Conservation (phyloP, 2,329 filamentous ascomycete genomes). For the Verticillium klebahnii region DNA sequence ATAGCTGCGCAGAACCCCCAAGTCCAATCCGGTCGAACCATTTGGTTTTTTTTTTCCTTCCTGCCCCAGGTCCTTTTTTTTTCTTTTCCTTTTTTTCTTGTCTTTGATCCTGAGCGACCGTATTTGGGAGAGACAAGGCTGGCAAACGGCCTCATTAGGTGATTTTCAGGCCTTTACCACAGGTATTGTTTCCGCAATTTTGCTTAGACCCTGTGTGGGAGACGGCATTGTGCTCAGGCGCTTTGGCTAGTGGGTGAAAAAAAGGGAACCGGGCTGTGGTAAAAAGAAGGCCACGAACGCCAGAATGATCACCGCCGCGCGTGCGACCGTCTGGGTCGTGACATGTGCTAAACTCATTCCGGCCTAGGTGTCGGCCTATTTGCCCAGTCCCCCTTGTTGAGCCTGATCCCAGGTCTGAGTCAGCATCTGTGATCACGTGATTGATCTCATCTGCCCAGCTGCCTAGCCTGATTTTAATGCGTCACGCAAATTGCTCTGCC, state of each 20-base stretch:
- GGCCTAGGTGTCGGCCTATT: neutral
- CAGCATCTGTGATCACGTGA: neutral
- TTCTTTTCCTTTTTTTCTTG: neutral
- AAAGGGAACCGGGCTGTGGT: neutral
- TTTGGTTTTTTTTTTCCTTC: neutral
- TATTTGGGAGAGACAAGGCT: neutral
- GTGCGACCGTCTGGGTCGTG: neutral
- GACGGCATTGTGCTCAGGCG: neutral
- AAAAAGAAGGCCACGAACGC: neutral
- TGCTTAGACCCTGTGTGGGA: neutral
- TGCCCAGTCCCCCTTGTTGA: too few species aligned
- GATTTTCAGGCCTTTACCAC: neutral
- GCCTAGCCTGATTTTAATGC: too few species aligned
- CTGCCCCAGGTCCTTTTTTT: neutral
- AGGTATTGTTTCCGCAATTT: neutral
- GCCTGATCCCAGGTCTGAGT: neutral
- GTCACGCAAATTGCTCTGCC: neutral
- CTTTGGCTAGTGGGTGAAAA: neutral
- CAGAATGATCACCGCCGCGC: neutral
- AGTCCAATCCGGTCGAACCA: neutral
- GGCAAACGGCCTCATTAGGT: neutral
- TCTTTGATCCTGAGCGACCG: neutral
- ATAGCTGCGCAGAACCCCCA: neutral
- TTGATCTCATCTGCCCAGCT: too few species aligned
- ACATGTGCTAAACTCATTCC: neutral